Evolutionary conservation across 2,329 filamentous ascomycete species (phyloP).

Genomic region (Uncinocarpus reesii): DNA sequence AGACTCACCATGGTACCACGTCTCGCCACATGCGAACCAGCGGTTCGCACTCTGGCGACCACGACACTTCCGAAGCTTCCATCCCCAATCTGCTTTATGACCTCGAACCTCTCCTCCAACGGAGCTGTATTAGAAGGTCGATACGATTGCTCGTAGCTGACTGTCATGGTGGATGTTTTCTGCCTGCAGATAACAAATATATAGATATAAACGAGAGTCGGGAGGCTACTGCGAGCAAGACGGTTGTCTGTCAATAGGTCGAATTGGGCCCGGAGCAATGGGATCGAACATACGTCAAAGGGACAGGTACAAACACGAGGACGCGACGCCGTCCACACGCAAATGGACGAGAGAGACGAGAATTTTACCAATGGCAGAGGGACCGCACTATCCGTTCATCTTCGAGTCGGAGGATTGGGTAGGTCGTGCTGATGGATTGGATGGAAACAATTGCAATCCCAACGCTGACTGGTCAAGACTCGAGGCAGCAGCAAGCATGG

Average conservation of each 20-base stretch:
- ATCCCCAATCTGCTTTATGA: constrained; percentile 96
- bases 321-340: not conserved
- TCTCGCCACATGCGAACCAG: constrained; percentile 77
- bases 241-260: not conserved
- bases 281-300: constrained; percentile 4
- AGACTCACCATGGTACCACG: constrained; percentile 78
- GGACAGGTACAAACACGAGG: not conserved
- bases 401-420: not conserved
- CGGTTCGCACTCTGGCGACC: constrained; percentile 79
- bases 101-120: constrained; percentile 90
- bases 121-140: constrained; percentile 46
- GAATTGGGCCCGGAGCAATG: not conserved
- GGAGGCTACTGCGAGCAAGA: constrained; percentile 1
- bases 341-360: constrained; percentile 1
- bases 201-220: constrained; percentile 15
- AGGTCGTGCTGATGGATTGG: not conserved
- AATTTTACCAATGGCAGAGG: not conserved
- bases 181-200: constrained; percentile 30
- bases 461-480: constrained; percentile 13
- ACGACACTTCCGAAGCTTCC: constrained; percentile 96
- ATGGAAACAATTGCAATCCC: constrained; percentile 3
- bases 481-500: constrained; percentile 21
- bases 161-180: constrained; percentile 55
- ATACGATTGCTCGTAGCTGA: constrained; percentile 61
- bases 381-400: constrained; percentile 6